Percentiles rank a stretch among this genome's conserved stretches.
phyloP scores from a whole-genome alignment of 1,284 basidiomycete genomes.

The Microbotryum saponariae region DNA sequence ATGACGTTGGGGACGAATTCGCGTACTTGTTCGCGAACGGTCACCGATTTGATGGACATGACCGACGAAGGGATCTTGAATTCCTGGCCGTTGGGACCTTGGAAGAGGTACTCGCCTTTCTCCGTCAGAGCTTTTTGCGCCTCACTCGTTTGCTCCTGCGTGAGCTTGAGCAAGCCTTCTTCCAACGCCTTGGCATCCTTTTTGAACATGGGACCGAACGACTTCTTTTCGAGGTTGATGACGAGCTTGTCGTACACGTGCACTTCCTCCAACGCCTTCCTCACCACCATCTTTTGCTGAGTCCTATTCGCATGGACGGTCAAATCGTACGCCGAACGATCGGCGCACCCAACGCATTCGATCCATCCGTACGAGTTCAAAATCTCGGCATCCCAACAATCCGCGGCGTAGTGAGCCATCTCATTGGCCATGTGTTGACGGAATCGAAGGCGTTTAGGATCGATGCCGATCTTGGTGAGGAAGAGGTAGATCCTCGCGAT shows the following conservation, averaged over 20 bases:
- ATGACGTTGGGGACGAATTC: slow-evolving; percentile 97
- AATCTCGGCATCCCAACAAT: slow-evolving; percentile 99
- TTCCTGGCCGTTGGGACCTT: slow-evolving; percentile 53
- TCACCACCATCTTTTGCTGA: slow-evolving; percentile 49
- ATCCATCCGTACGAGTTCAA: slow-evolving; percentile 93
- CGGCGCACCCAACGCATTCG: slow-evolving; percentile 98
- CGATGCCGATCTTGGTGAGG: slow-evolving; percentile 85
- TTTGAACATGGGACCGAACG: slow-evolving; percentile 81
- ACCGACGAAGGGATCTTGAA: slow-evolving; percentile 68
- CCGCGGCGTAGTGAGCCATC: slow-evolving; percentile 98
- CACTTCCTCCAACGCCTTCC: slow-evolving; percentile 76
- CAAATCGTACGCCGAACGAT: slow-evolving; percentile 89
- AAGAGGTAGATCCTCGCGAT: slow-evolving; percentile 86
- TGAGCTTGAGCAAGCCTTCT: slow-evolving; percentile 59
- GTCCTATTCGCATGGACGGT: slow-evolving; percentile 51
- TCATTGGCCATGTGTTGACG: slow-evolving; percentile 95
- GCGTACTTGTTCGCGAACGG: slow-evolving; percentile 89
- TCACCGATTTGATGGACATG: slow-evolving; percentile 72
- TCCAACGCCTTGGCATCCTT: slow-evolving; percentile 69
- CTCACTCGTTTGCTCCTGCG: slow-evolving; percentile 59
- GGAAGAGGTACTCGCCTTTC: slow-evolving; percentile 42
- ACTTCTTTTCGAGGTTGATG: slow-evolving; percentile 77
- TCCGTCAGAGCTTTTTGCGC: slow-evolving; percentile 63
- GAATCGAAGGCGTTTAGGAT: slow-evolving; percentile 78
- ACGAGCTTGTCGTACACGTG: slow-evolving; percentile 65